Conservation (phyloP, 352 stramenopile species). For the Phytophthora vignae region DNA sequence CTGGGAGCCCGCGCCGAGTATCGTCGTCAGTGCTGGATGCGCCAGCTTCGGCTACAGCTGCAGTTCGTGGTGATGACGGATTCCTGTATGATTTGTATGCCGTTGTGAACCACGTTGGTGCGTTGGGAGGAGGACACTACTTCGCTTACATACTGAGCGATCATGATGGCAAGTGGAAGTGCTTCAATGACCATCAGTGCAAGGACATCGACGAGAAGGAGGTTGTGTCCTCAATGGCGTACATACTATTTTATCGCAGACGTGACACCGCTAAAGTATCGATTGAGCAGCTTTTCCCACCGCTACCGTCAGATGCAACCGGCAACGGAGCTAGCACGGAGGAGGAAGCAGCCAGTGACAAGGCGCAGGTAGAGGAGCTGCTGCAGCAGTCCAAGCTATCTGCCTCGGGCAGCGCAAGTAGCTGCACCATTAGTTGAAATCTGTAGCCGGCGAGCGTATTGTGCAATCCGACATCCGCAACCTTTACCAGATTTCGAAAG, state of each 20-base stretch:
- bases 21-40: constrained; percentile 57
- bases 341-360: constrained; percentile 54
- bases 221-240: constrained; percentile 87
- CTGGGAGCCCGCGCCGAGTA: constrained; percentile 23
- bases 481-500: not conserved
- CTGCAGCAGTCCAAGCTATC: constrained; percentile 72
- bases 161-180: constrained; percentile 95
- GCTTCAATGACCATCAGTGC: constrained; percentile 97
- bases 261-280: constrained; percentile 69
- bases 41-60: constrained; percentile 65
- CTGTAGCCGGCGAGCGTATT: constrained; percentile 4
- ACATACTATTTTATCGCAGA: constrained; percentile 92
- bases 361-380: constrained; percentile 73
- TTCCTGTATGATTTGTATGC: constrained; percentile 97
- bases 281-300: constrained; percentile 84
- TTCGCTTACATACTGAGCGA: constrained; percentile 87
- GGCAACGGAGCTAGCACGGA: constrained; percentile 36
- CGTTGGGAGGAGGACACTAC: constrained; percentile 96
- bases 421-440: constrained; percentile 68
- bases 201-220: constrained; percentile 90
- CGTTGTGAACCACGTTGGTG: constrained; percentile 98
- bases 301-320: constrained; percentile 45
- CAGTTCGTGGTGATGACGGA: constrained; percentile 54
- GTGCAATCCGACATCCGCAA: not conserved
- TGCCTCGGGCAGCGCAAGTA: constrained; percentile 48